Evolutionary conservation across 208 protist species (phyloP), one percentile per base, ranked within the genome.

Genomic region (Trypanosoma rangeli): DNA sequence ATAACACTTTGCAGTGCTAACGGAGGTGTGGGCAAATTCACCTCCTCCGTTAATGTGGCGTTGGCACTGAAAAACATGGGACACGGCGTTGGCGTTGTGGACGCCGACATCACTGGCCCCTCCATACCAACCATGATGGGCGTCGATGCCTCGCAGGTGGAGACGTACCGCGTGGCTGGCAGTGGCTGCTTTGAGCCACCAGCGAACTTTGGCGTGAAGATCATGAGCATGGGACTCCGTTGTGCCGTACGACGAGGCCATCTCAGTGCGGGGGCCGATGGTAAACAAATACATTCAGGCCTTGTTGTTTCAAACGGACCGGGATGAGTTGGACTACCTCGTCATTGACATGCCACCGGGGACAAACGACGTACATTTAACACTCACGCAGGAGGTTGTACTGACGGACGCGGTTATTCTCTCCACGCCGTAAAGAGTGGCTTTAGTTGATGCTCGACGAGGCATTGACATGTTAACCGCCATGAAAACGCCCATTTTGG

Each of bases 401-500:
- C 74, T 98, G n/a, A 82, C 81, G 22, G 98, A 97, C 48, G 97
- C 97, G 13, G 96, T 99, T 28, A 97, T 99, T 53, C 85, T 99
- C 50, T 97, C 93, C 5, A 99, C 98, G 7, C 98, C 98, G 37
- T 97, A 97, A 81, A 95, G 98, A 61, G 84, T 98, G 44, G 93
- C 97, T 13, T 73, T 98, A 15, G 84, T 94, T 37, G 97, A 98
- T 62, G 97, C 95, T 5, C 78, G 91, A 15, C 74, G 92, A 29
- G 94, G 91, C 26, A 90, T 94, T 52, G 87, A 98, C 65, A 98
- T 99, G 96, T 99, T 99, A 70, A 84, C 94, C 46, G 91, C 97
- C 13, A 95, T 98, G 10, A 94, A 98, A 68, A 89, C 97, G 5
- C 98, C 98, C 15, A 90, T 98, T 67, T 72, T 99, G 22, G 98